Evolutionary conservation across 192 early-diverging fungal species (phyloP).

Genomic region (Spizellomyces sp.): DNA sequence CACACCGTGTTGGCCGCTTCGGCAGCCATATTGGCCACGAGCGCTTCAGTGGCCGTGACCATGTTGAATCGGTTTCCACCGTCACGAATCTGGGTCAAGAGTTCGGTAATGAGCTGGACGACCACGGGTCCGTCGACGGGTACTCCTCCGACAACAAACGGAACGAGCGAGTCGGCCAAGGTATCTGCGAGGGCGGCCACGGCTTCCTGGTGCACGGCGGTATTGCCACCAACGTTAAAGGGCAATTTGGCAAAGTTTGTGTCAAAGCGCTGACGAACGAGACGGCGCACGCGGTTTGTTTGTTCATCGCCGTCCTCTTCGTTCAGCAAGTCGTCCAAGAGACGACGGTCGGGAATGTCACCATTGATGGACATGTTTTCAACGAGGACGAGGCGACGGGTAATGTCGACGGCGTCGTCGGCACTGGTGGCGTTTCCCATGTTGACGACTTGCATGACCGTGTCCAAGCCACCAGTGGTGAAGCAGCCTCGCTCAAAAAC

Average conservation of each 20-base stretch:
- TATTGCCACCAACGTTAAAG: slow-evolving; percentile 30
- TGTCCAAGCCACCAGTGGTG: slow-evolving; percentile 57
- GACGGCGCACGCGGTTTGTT: slow-evolving; percentile 49
- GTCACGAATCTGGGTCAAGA: slow-evolving; percentile 52
- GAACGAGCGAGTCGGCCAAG: slow-evolving; percentile 41
- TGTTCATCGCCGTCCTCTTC: slow-evolving; percentile 56
- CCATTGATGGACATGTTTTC: slow-evolving; percentile 63
- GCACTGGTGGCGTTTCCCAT: slow-evolving; percentile 51
- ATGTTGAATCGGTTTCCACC: slow-evolving; percentile 61
- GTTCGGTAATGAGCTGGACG: slow-evolving; percentile 52
- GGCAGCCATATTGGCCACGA: slow-evolving; percentile 57
- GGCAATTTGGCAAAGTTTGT: slow-evolving; percentile 52
- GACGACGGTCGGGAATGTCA: slow-evolving; percentile 43
- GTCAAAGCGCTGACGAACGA: slow-evolving; percentile 47
- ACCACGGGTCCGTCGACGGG: slow-evolving; percentile 48
- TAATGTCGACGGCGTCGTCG: slow-evolving; percentile 40
- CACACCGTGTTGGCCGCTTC: slow-evolving; percentile 61
- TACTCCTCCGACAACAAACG: slow-evolving; percentile 46
- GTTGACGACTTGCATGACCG: slow-evolving; percentile 61
- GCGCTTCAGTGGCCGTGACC: slow-evolving; percentile 55
- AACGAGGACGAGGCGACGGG: slow-evolving; percentile 46
- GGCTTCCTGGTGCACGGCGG: slow-evolving; percentile 35
- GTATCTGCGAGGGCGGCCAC: slow-evolving; percentile 37
- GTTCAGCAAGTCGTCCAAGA: slow-evolving; percentile 50
- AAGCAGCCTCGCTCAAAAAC: slow-evolving; percentile 60